Evolutionary conservation across 1,139 yeast genomes (phyloP).

Genomic region (Protomyces inundatus): DNA sequence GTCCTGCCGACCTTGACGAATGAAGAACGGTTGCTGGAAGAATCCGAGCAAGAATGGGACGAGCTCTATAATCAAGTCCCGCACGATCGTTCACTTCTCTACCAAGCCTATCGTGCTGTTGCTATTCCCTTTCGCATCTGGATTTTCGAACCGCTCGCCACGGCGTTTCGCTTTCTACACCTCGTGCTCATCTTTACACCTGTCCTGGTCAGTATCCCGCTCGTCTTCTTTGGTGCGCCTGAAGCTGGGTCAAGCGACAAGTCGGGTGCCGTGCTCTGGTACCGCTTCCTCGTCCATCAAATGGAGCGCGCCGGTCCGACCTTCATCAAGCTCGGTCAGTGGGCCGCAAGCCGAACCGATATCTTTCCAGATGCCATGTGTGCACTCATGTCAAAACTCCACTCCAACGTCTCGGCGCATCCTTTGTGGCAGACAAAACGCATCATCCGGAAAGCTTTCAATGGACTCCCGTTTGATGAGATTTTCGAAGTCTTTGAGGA

Average conservation of each 20-base stretch:
- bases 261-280: slow-evolving; percentile 70
- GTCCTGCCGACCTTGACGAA: background rate
- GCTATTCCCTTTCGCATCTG: slow-evolving; percentile 19
- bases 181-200: slow-evolving; percentile 66
- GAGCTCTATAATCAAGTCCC: slow-evolving; percentile 19
- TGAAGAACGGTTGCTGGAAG: slow-evolving; percentile 36
- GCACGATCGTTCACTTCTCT: background rate
- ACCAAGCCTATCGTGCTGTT: slow-evolving; percentile 5
- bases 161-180: slow-evolving; percentile 64
- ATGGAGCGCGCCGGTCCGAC: slow-evolving; percentile 91
- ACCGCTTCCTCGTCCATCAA: slow-evolving; percentile 55
- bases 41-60: slow-evolving; percentile 32
- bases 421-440: slow-evolving; percentile 55
- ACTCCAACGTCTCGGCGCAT: slow-evolving; percentile 78
- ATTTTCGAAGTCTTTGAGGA: slow-evolving; percentile 75
- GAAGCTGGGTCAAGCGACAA: slow-evolving; percentile 43
- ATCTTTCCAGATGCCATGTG: slow-evolving; percentile 79
- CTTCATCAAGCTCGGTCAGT: slow-evolving; percentile 90
- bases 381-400: slow-evolving; percentile 66
- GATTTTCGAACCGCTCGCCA: slow-evolving; percentile 58
- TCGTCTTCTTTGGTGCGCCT: slow-evolving; percentile 56
- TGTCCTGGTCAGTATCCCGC: slow-evolving; percentile 58
- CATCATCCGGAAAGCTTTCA: slow-evolving; percentile 58
- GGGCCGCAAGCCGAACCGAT: slow-evolving; percentile 99
- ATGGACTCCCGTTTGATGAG: slow-evolving; percentile 57